Evolutionary conservation across 1,284 basidiomycete species (phyloP).

Genomic region (Grifola frondosa): DNA sequence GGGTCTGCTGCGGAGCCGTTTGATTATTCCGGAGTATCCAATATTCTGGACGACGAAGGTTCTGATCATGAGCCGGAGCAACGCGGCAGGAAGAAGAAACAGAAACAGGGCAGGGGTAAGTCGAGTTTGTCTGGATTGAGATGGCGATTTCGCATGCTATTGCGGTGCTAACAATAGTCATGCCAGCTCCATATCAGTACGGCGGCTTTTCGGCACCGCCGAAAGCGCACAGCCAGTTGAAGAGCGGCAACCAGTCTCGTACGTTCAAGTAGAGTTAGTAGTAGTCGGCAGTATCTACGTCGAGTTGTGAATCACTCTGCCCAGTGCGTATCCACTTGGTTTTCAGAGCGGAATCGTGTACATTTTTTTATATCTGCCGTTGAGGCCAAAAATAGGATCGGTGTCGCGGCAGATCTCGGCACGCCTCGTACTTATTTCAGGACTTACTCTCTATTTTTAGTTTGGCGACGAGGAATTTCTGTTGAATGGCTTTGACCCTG

Average conservation of each 20-base stretch:
- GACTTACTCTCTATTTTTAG: no score
- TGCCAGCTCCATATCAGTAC: slow-evolving; percentile 42
- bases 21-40: slow-evolving; percentile 74
- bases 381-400: no score
- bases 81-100: slow-evolving; percentile 47
- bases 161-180: slow-evolving; percentile 9
- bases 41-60: slow-evolving; percentile 76
- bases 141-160: slow-evolving; percentile 5
- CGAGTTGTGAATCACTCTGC: no score
- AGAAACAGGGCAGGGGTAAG: slow-evolving; percentile 50
- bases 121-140: slow-evolving; percentile 7
- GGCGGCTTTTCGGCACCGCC: slow-evolving; percentile 69
- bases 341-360: no score
- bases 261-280: slow-evolving; percentile 76
- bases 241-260: slow-evolving; percentile 67
- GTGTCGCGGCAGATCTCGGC: no score
- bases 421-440: no score
- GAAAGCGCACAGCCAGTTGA: slow-evolving; percentile 64
- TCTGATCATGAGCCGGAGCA: slow-evolving; percentile 41
- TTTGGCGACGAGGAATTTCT: no score
- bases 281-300: no score
- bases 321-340: no score
- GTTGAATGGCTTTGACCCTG: no score
- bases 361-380: no score
- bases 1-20: slow-evolving; percentile 50